Base-by-base conservation (phyloP, 1,284 basidiomycete species). In the Leccinum ponderosum region DNA sequence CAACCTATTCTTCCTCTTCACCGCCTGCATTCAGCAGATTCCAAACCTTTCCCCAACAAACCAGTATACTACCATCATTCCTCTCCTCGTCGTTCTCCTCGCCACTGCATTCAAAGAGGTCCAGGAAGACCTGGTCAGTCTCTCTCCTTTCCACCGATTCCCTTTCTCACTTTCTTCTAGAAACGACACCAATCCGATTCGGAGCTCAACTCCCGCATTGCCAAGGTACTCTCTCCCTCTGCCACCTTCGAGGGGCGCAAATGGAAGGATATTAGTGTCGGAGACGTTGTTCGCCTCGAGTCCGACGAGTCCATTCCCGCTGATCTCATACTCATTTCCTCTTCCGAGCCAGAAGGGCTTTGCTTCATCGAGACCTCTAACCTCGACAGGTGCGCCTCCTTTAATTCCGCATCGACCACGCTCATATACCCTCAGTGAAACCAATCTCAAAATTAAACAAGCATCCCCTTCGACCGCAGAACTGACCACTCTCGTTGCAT, bases 381-480 rank as follows among this genome's bases (percentile, higher is more conserved):
- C 75, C 82, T 99, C 22, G 97, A 99, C 70, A 97, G 96, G 92
- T 94, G 68, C 68, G 89, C 77, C 25, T 25, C 2, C 3, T 22
- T 52, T n/a, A 44, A 2, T 42, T 25, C 9, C 4, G n/a, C 1
- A 3, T 31, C 17, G 20, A 35, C 22, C 31, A 4, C 4, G 20
- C 59, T 65, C 42, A 66, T 17, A 12, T 47, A 1, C 31, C 35
- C n/a, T 1, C 66, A 94, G 94, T 25, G 97, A 99, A 80, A 99
- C 97, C 5, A 99, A 99, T 72, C 83, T 99, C 67, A 99, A 99
- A 81, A 98, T 99, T 78, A 98, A 99, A 75, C 96, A 99, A 77
- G 94, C 94, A 0, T 91, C 91, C 15, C 83, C 93, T 0, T 87
- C 93, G 27, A 98, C 96, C 0, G 79, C 93, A 0, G 71, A 82